These are phyloP conservation scores for Colletotrichum phormii DNA, from an alignment of 2,329 filamentous ascomycete genomes.

Conservation along the genomic window DNA sequence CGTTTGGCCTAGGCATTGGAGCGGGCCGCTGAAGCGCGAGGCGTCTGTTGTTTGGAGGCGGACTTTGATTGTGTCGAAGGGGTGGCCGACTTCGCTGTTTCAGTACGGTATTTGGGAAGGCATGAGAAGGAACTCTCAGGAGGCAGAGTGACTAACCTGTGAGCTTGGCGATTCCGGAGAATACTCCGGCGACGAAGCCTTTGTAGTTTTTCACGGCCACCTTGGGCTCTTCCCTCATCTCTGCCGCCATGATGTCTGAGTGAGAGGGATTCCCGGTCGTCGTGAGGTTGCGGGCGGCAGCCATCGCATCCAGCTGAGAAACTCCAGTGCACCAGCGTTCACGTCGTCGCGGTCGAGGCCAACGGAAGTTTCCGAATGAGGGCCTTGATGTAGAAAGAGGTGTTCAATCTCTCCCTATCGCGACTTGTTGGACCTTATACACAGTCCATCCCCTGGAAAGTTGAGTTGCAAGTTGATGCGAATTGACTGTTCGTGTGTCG, in stretches of 20 bases:
- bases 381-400: background rate
- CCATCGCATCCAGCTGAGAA: background rate
- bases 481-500: background rate
- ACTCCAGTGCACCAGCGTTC: background rate
- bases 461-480: background rate
- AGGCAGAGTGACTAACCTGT: slow-evolving; percentile 59
- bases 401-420: background rate
- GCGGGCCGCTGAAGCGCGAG: slow-evolving; percentile 83
- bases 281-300: slow-evolving; percentile 12
- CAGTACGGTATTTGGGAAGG: background rate
- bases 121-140: background rate
- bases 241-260: slow-evolving; percentile 30
- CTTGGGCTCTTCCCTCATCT: slow-evolving; percentile 47
- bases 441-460: slow-evolving; percentile 23
- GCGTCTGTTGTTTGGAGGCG: slow-evolving; percentile 87
- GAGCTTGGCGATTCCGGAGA: slow-evolving; percentile 92
- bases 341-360: background rate
- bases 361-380: background rate
- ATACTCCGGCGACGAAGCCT: slow-evolving; percentile 97
- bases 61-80: slow-evolving; percentile 97
- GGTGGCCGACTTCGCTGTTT: slow-evolving; percentile 66
- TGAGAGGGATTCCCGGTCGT: background rate
- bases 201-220: slow-evolving; percentile 75
- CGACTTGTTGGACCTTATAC: background rate
- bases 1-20: slow-evolving; percentile 88